phyloP scores from a whole-genome alignment of 2,329 filamentous ascomycete genomes.

The Pezicula neosporulosa region DNA sequence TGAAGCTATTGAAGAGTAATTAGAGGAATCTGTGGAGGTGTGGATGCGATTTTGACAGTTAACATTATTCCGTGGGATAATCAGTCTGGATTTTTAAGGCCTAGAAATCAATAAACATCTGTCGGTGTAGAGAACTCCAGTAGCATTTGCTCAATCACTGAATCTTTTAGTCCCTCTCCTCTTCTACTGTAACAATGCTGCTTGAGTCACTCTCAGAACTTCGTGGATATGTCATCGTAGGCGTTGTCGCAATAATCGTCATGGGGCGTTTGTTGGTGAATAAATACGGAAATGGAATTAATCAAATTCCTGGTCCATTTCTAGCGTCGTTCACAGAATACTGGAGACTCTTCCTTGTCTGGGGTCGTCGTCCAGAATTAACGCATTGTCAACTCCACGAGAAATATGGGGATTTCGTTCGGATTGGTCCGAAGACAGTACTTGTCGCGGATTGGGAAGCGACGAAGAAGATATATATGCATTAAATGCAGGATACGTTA shows the following conservation, averaged over 20 bases:
- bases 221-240: neutral
- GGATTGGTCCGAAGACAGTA: constrained; percentile 1
- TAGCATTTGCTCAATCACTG: neutral
- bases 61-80: neutral
- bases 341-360: constrained; percentile 2
- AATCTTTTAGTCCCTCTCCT: neutral
- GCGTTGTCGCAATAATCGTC: neutral
- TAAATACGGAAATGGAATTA: neutral
- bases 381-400: constrained; percentile 1
- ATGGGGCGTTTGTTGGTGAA: neutral
- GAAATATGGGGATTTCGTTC: constrained; percentile 4
- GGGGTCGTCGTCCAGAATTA: constrained; percentile 2
- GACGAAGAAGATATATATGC: neutral
- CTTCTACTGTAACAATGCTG: neutral
- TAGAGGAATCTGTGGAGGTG: too few species aligned
- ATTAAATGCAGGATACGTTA: neutral
- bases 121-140: too few species aligned
- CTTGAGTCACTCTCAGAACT: neutral
- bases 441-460: neutral
- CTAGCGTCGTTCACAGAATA: constrained; percentile 2
- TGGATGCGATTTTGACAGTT: too few species aligned
- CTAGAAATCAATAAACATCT: neutral
- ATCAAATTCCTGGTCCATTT: constrained; percentile 4
- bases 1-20: too few species aligned
- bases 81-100: neutral